These are phyloP conservation scores for Persicaria maculosa DNA, from an alignment of 148 eudicot species.

Conservation along the genomic window DNA sequence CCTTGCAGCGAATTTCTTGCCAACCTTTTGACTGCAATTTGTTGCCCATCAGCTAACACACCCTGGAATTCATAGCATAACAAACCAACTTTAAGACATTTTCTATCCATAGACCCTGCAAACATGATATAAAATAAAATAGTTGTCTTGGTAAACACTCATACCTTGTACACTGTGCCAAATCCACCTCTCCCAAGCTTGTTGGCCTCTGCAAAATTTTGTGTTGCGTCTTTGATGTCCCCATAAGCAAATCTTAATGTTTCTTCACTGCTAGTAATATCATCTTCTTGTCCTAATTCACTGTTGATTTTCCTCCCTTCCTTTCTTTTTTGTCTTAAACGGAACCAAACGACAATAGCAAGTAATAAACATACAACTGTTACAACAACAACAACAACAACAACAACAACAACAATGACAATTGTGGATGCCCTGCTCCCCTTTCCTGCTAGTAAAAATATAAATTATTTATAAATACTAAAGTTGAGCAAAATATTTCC, in stretches of 20 bases:
- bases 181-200: no score
- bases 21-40: slow-evolving; percentile 40
- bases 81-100: background rate
- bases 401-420: background rate
- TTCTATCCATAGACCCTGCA: no score
- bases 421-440: background rate
- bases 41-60: slow-evolving; percentile 22
- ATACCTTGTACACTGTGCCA: no score
- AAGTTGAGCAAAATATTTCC: background rate
- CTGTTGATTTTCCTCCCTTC: background rate
- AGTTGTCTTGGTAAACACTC: no score
- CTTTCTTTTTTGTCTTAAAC: background rate
- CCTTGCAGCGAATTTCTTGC: slow-evolving; percentile 30
- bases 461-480: background rate
- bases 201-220: no score
- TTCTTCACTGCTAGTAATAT: background rate
- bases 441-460: background rate
- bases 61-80: slow-evolving; percentile 25
- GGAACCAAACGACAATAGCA: background rate
- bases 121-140: no score
- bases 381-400: background rate
- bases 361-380: background rate
- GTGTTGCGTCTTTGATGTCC: no score
- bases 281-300: background rate
- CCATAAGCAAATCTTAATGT: background rate